A percentile compares a stretch with the other conserved stretches of the same genome.
These are phyloP conservation scores for Pseudocercospora musae DNA, from an alignment of 2,329 filamentous ascomycete species.

Conservation along the genomic window DNA sequence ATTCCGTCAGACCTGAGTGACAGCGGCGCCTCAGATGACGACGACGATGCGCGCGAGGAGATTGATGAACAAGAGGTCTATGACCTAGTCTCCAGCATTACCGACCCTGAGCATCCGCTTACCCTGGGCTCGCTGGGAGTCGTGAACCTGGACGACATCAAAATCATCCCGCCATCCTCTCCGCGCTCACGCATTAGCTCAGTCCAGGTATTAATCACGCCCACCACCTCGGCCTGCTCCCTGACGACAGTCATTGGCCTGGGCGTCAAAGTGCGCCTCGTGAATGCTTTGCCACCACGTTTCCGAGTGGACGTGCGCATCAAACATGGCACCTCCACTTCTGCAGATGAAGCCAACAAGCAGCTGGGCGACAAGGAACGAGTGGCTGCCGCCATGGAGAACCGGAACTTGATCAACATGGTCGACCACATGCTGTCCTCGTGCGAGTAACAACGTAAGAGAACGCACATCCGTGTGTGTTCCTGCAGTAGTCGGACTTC, in stretches of 20 bases:
- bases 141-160: slow-evolving; percentile 92
- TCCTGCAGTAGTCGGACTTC: slow-evolving; percentile 12
- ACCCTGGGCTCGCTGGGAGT: slow-evolving; percentile 91
- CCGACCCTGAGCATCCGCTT: slow-evolving; percentile 92
- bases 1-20: slow-evolving; percentile 39
- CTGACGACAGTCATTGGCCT: slow-evolving; percentile 94
- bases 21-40: slow-evolving; percentile 50
- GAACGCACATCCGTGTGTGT: neutral
- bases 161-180: slow-evolving; percentile 66
- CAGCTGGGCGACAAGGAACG: slow-evolving; percentile 95
- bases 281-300: slow-evolving; percentile 84
- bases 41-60: slow-evolving; percentile 63
- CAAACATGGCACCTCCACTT: slow-evolving; percentile 93
- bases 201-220: slow-evolving; percentile 85
- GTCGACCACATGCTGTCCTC: slow-evolving; percentile 80
- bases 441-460: slow-evolving; percentile 28
- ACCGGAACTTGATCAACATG: slow-evolving; percentile 82
- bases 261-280: slow-evolving; percentile 84
- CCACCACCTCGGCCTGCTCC: slow-evolving; percentile 95
- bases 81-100: slow-evolving; percentile 91
- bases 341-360: slow-evolving; percentile 94
- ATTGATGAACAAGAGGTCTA: slow-evolving; percentile 98
- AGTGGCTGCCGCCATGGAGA: slow-evolving; percentile 91
- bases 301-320: slow-evolving; percentile 91
- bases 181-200: slow-evolving; percentile 63